These are phyloP conservation scores for Ceratobasidium sp. DNA, from an alignment of 1,284 basidiomycete genomes.

Conservation along the genomic window DNA sequence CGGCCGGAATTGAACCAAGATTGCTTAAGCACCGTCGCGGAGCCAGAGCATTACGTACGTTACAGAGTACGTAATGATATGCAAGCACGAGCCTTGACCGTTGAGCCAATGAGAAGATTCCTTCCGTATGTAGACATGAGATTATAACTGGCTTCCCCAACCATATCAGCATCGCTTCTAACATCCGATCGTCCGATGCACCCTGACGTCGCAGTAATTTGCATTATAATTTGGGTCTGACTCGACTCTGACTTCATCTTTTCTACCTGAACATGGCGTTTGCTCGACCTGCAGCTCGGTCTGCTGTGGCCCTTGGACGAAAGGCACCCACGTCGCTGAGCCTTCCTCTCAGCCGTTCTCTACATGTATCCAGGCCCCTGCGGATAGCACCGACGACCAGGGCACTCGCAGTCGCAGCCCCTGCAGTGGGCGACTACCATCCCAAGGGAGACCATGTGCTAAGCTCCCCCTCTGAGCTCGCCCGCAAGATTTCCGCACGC, in stretches of 20 bases:
- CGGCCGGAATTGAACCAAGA: too few relatives aligned
- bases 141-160: too few relatives aligned
- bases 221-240: conserved; percentile 33
- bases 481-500: conserved; percentile 87
- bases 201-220: conserved; percentile 28
- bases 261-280: conserved; percentile 33
- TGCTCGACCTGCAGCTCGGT: conserved; percentile 33
- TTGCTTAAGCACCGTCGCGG: too few relatives aligned
- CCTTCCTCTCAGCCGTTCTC: conserved; percentile 23
- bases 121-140: too few relatives aligned
- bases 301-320: conserved; percentile 1
- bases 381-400: conserved; percentile 25
- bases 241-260: conserved; percentile 32
- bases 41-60: too few relatives aligned
- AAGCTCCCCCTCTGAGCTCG: conserved; percentile 91
- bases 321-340: conserved; percentile 4
- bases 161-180: too few relatives aligned
- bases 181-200: conserved; percentile 36
- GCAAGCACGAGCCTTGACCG: conserved; percentile 24
- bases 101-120: too few relatives aligned
- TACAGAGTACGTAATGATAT: too few relatives aligned
- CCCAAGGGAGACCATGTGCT: conserved; percentile 75
- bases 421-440: conserved; percentile 75
- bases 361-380: conserved; percentile 26
- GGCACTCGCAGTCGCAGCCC: conserved; percentile 70